Evolutionary conservation across 768 basidiomycete species (phyloP).

Genomic region (Polyporus arcularius): DNA sequence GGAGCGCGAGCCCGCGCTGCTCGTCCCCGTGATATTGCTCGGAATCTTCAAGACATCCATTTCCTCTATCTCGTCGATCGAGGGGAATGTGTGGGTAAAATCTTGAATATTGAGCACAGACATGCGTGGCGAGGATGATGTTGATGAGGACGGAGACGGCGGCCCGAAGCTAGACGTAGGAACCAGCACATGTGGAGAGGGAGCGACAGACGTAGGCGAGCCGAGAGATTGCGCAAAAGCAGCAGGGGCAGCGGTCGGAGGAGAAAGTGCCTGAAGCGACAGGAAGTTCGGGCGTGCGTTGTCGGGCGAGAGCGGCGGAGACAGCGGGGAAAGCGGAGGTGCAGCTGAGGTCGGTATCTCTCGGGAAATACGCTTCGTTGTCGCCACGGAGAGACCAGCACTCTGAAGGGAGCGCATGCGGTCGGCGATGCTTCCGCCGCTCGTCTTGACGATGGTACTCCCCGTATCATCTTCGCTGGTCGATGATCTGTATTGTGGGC

Average conservation of each 20-base stretch:
- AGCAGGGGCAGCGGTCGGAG: slow-evolving; percentile 21
- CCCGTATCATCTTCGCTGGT: slow-evolving; percentile 14
- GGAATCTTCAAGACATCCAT: slow-evolving; percentile 49
- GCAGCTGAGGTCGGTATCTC: slow-evolving; percentile 40
- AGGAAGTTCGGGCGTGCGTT: slow-evolving; percentile 40
- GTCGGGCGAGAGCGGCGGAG: slow-evolving; percentile 31
- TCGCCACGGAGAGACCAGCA: slow-evolving; percentile 63
- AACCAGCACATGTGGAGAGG: slow-evolving; percentile 58
- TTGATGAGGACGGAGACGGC: slow-evolving; percentile 72
- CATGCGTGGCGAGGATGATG: slow-evolving; percentile 60
- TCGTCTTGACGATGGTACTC: slow-evolving; percentile 30
- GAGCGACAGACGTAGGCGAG: slow-evolving; percentile 31
- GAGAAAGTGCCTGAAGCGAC: slow-evolving; percentile 35
- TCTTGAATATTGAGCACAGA: slow-evolving; percentile 47
- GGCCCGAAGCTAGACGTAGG: slow-evolving; percentile 72
- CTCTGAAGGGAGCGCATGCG: slow-evolving; percentile 74
- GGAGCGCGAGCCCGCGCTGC: slow-evolving; percentile 29
- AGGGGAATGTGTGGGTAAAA: slow-evolving; percentile 69
- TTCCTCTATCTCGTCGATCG: slow-evolving; percentile 76
- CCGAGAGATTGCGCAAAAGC: slow-evolving; percentile 11
- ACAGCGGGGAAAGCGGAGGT: slow-evolving; percentile 36
- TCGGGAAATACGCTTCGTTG: slow-evolving; percentile 58
- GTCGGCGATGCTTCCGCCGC: slow-evolving; percentile 78
- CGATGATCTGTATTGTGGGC: neutral
- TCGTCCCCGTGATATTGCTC: slow-evolving; percentile 45